These are phyloP conservation scores for Xylaria arbuscula DNA, from an alignment of 2,329 filamentous ascomycete genomes.

Conservation along the genomic window DNA sequence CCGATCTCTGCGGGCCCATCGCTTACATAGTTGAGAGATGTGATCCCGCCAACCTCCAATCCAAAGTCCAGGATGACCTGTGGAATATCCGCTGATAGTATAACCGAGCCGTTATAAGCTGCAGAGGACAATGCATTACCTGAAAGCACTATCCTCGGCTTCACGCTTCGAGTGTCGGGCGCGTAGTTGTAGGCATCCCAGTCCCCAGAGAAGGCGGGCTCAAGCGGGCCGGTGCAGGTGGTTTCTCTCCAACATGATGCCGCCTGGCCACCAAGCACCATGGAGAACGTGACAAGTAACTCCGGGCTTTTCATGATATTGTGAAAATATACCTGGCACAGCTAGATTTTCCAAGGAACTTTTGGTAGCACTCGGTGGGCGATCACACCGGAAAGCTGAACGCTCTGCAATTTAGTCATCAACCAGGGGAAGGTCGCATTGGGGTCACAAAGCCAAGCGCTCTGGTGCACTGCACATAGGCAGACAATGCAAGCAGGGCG, in stretches of 20 bases:
- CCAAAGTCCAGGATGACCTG: slow-evolving; percentile 66
- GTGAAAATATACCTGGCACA: neutral
- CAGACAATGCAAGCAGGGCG: neutral
- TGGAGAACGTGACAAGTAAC: neutral
- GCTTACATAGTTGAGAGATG: slow-evolving; percentile 61
- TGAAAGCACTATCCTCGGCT: slow-evolving; percentile 17
- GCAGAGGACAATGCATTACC: neutral
- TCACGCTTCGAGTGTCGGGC: slow-evolving; percentile 19
- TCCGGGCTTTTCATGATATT: slow-evolving; percentile 5
- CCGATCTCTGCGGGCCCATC: slow-evolving; percentile 54
- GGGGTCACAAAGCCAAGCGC: neutral
- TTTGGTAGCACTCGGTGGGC: neutral
- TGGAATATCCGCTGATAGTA: neutral
- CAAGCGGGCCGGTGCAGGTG: slow-evolving; percentile 19
- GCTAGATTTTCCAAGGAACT: neutral
- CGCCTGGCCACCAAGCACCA: neutral
- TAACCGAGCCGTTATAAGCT: slow-evolving; percentile 3
- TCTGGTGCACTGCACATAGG: neutral
- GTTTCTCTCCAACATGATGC: slow-evolving; percentile 28
- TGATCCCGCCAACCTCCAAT: slow-evolving; percentile 66
- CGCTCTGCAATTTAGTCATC: neutral
- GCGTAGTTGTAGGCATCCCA: slow-evolving; percentile 28
- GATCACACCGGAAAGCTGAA: neutral
- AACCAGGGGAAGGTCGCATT: neutral
- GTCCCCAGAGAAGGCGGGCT: slow-evolving; percentile 26